Base-by-base conservation (phyloP, 2,329 filamentous ascomycete genomes). In the Colletotrichum somersetense region DNA sequence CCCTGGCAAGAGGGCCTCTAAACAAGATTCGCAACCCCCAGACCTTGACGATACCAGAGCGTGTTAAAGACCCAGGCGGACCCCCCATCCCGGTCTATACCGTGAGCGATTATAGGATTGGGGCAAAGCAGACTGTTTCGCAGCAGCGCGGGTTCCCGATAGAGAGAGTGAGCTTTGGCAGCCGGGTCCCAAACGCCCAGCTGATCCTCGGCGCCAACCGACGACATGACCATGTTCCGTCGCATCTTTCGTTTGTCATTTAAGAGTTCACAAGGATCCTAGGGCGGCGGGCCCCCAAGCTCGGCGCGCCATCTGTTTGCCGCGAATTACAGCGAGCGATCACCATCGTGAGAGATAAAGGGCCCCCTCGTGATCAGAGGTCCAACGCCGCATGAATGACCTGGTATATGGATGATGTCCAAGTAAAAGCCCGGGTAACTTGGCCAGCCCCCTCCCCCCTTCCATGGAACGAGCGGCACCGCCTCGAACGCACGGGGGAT, bases 151-250 rank as follows among this genome's bases (percentile, higher is more conserved):
- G 35, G 26, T 30, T 30, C 26, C 26, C 26, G 26, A 61, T 59
- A 40, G 18, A 40, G 33, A 48, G 3, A 52, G 46, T 30, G 46
- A 18, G 30, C 33, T 23, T 44, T 35, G n/a, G 44, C n/a, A 52
- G 46, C 30, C 46, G 44, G 3, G 33, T 16, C 35, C 35, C 23
- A 26, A 30, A 48, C 33, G 59, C 18, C 16, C 46, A 18, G 16
- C 46, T 18, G 38, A 26, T 33, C 20, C 30, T 71, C 68, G 68
- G 68, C 64, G 63, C 64, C 68, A 67, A 50, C 64, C 64, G 68
- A 65, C 53, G 20, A 53, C 26, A 30, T 30, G 30, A n/a, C 40
- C 55, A 42, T 52, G 33, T 46, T 46, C 57, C 57, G 63, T 67
- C 40, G 57, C 64, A 67, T 71, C 56, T n/a, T 67, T 20, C 30